phyloP scores from a whole-genome alignment of 2,329 filamentous ascomycete genomes.

The Hortaea werneckii region DNA sequence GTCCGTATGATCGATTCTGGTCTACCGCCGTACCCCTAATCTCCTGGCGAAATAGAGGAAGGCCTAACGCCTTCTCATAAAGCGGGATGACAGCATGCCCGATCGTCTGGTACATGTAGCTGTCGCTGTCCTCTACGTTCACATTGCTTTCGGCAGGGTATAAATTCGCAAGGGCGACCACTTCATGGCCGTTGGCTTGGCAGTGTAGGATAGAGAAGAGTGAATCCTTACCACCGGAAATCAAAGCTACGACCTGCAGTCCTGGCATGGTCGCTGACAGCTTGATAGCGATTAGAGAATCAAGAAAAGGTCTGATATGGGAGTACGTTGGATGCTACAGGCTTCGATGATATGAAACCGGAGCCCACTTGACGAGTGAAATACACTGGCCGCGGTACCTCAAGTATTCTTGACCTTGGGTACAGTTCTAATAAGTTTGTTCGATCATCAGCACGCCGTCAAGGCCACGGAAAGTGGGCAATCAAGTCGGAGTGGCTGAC shows the following conservation, averaged over 20 bases:
- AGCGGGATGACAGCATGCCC: constrained; percentile 79
- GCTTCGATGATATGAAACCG: background rate
- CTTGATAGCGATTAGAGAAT: background rate
- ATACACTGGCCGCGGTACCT: background rate
- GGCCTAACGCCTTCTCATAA: constrained; percentile 65
- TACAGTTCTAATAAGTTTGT: constrained; percentile 13
- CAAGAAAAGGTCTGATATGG: background rate
- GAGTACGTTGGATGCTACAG: too few species aligned
- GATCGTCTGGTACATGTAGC: constrained; percentile 99
- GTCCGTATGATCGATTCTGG: constrained; percentile 58
- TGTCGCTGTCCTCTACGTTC: constrained; percentile 62
- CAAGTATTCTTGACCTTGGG: background rate
- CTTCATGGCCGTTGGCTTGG: constrained; percentile 68
- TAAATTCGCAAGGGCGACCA: constrained; percentile 85
- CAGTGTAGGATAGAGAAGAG: constrained; percentile 91
- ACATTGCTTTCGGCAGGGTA: constrained; percentile 43
- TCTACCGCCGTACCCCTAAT: constrained; percentile 65
- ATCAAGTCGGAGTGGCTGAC: constrained; percentile 24
- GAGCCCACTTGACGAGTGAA: background rate
- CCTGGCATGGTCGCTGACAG: constrained; percentile 12
- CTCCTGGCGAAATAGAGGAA: constrained; percentile 73
- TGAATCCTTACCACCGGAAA: constrained; percentile 96
- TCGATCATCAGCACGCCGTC: constrained; percentile 26
- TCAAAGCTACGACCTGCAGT: constrained; percentile 73
- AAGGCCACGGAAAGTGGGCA: constrained; percentile 21